A percentile compares a stretch with the other conserved stretches of the same genome.
These are phyloP conservation scores for Pseudomassariella vexata DNA, from an alignment of 2,329 filamentous ascomycete genomes.

Conservation along the genomic window DNA sequence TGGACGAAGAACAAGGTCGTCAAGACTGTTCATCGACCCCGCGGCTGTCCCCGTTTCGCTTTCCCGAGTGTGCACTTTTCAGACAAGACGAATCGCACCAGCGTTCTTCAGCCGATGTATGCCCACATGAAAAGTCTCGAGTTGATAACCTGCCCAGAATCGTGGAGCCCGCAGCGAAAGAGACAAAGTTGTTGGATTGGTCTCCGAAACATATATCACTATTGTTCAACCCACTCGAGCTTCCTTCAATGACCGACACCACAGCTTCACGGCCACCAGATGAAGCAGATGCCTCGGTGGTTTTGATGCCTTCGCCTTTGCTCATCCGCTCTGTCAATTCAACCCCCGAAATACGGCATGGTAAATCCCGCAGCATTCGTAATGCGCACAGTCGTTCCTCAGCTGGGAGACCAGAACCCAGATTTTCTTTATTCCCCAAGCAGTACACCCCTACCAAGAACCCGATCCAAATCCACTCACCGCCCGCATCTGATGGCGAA, in stretches of 20 bases:
- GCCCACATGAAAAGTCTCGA: too few species aligned
- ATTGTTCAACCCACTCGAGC: constrained; percentile 19
- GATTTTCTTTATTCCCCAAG: constrained; percentile 11
- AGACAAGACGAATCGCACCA: too few species aligned
- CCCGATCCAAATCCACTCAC: constrained; percentile 10
- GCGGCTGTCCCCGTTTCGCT: constrained; percentile 16
- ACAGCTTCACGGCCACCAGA: constrained; percentile 4
- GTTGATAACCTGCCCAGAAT: constrained; percentile 2
- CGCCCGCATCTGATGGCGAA: constrained; percentile 14
- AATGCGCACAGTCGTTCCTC: background rate
- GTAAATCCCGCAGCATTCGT: background rate
- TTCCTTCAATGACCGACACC: constrained; percentile 12
- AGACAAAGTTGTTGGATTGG: constrained; percentile 19
- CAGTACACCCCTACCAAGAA: constrained; percentile 8
- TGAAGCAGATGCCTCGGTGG: constrained; percentile 9
- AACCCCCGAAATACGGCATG: constrained; percentile 6
- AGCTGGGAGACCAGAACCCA: constrained; percentile 6
- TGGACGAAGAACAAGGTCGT: background rate
- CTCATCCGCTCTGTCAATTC: constrained; percentile 10
- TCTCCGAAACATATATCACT: constrained; percentile 21
- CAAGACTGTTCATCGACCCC: constrained; percentile 2
- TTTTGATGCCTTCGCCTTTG: constrained; percentile 16
- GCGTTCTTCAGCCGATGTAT: too few species aligned
- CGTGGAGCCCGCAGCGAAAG: constrained; percentile 2
- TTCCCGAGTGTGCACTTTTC: constrained; percentile 20